These are phyloP conservation scores for Heteromeles arbutifolia DNA, from an alignment of 306 rosid species.

Conservation along the genomic window DNA sequence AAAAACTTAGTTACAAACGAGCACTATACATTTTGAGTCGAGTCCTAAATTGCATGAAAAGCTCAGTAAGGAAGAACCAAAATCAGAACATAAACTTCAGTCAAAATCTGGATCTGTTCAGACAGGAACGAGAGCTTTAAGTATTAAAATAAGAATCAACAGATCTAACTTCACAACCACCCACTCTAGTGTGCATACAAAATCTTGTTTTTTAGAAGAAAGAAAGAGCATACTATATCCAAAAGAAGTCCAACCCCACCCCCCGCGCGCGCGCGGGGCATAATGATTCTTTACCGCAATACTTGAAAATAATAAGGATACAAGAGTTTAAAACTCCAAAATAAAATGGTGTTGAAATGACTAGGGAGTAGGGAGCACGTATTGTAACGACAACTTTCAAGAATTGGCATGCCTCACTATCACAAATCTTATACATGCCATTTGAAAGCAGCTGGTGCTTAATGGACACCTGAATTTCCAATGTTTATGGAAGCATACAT, in stretches of 20 bases:
- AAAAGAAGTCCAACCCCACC: background rate
- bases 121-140: background rate
- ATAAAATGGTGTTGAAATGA: background rate
- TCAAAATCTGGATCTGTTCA: background rate
- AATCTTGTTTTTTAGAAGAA: background rate
- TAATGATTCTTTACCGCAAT: background rate
- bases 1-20: background rate
- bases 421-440: slow-evolving; percentile 1
- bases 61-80: background rate
- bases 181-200: background rate
- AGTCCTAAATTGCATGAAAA: background rate
- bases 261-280: background rate
- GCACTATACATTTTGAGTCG: background rate
- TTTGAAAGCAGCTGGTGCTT: background rate
- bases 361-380: background rate
- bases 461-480: background rate
- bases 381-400: background rate
- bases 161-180: background rate
- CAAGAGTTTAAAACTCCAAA: background rate
- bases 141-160: background rate
- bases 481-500: background rate
- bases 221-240: background rate
- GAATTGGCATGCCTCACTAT: background rate
- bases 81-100: background rate
- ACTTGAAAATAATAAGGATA: background rate